These are phyloP conservation scores for Colletotrichum spaethianum DNA, from an alignment of 2,329 filamentous ascomycete genomes.

Conservation along the genomic window DNA sequence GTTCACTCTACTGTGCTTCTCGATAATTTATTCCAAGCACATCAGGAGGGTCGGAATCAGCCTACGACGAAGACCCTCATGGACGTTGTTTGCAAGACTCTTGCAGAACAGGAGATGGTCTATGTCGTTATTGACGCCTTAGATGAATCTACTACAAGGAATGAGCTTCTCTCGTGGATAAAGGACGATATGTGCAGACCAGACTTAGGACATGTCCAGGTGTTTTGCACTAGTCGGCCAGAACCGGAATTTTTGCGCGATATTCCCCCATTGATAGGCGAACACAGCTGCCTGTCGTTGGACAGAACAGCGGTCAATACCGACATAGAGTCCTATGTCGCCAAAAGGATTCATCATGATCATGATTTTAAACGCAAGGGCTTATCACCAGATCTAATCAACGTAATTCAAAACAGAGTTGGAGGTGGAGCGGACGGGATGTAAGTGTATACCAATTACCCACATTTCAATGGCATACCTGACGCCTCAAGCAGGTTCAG, in stretches of 20 bases:
- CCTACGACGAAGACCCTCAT: not conserved
- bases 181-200: not conserved
- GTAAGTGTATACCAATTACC: not conserved
- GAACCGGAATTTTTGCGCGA: slow-evolving; percentile 13
- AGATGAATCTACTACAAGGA: slow-evolving; percentile 5
- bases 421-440: slow-evolving; percentile 1
- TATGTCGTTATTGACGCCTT: slow-evolving; percentile 12
- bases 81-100: not conserved
- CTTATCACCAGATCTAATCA: not conserved
- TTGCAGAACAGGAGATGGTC: not conserved
- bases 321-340: slow-evolving; percentile 5
- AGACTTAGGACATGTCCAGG: not conserved
- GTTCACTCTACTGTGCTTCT: not conserved
- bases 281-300: not conserved
- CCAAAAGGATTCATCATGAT: not conserved
- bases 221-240: slow-evolving; percentile 20
- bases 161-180: not conserved
- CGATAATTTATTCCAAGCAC: slow-evolving; percentile 9
- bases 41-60: not conserved
- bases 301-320: not conserved
- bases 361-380: not conserved
- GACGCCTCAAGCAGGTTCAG: not conserved
- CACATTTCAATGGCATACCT: not conserved
- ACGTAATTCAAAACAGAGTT: not conserved
- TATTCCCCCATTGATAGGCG: not conserved